phyloP scores from a whole-genome alignment of 495 filamentous ascomycete species.

The Pyrenula massariospora region DNA sequence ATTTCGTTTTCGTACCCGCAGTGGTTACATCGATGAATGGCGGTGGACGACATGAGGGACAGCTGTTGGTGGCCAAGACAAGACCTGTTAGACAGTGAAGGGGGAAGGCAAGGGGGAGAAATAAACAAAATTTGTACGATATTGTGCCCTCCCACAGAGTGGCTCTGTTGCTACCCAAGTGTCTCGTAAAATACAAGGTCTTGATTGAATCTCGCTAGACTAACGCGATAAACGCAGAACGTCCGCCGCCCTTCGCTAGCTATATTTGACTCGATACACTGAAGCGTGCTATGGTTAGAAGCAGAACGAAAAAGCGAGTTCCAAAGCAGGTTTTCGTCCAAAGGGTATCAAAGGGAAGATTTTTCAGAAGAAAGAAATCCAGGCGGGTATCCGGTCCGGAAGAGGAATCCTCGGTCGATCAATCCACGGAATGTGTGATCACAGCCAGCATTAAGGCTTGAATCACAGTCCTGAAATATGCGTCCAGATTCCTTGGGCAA shows the following conservation, averaged over 20 bases:
- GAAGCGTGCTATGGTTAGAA: not conserved
- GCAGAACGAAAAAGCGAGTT: not conserved
- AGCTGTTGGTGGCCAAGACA: constrained; percentile 1
- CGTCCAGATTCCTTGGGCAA: not conserved
- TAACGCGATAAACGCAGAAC: too few species aligned
- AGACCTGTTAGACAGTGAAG: constrained; percentile 3
- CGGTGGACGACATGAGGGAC: constrained; percentile 20
- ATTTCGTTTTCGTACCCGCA: constrained; percentile 26
- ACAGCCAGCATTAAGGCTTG: not conserved
- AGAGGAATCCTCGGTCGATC: not conserved
- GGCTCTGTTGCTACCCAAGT: constrained; percentile 3
- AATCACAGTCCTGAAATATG: not conserved
- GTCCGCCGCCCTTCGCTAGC: too few species aligned
- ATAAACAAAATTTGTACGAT: constrained; percentile 2
- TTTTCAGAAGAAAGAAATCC: not conserved
- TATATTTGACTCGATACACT: not conserved
- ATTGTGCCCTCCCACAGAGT: constrained; percentile 8
- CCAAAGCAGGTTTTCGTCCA: not conserved
- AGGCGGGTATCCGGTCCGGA: not conserved
- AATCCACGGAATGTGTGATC: not conserved
- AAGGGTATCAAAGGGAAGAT: not conserved
- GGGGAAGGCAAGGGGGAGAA: not conserved
- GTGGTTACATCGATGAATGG: constrained; percentile 23
- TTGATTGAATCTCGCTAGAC: constrained; percentile 1
- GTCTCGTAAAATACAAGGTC: not conserved